Evolutionary conservation across 768 basidiomycete genomes (phyloP), one percentile per base, ranked within the genome.

Genomic region (Sistotremastrum suecicum): DNA sequence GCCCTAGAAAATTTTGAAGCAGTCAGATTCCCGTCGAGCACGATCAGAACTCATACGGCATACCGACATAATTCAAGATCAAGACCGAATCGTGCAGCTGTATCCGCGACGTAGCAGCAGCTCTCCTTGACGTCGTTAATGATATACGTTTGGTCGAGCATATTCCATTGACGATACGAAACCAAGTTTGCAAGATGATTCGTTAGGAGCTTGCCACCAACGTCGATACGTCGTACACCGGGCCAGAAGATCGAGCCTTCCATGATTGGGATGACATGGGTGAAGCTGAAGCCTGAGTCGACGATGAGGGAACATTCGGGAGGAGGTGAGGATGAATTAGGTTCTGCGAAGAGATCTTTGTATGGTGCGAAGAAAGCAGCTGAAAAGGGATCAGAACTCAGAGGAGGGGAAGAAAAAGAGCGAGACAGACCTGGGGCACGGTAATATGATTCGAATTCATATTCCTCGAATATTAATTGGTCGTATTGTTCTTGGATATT

Each of bases 101-200:
- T 65, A 12, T 66, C 66, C 8, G 87, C 79, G 46, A 94, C 82
- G 61, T 81, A 95, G 63, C 89, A 91, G 59, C 88, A 91, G 10
- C 75, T 62, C 61, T 97, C 90, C 61, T 94, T 91, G 55, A 89
- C 83, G 55, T 83, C 75, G 64, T 94, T 91, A 69, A 95, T 81
- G 58, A 97, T 84, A 60, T 83, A 77, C 2, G 89, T 92, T 60
- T 97, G 83, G 56, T 95, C 90, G 80, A 92, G 91, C 86, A 97
- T 89, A 61, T 97, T 88, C 86, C 88, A 97, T 58, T 97, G 92
- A 39, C 94, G 80, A 60, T 85, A 97, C 8, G 90, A 94, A 4
- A 92, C 76, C 39, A 92, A 71, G 57, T 92, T 87, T 58, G 95
- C 95, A 28, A 98, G 73, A 43, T 94, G 86, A 63, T 98, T 97